Evolutionary conservation across 768 basidiomycete genomes (phyloP).

Genomic region (Austroboletus festivus): DNA sequence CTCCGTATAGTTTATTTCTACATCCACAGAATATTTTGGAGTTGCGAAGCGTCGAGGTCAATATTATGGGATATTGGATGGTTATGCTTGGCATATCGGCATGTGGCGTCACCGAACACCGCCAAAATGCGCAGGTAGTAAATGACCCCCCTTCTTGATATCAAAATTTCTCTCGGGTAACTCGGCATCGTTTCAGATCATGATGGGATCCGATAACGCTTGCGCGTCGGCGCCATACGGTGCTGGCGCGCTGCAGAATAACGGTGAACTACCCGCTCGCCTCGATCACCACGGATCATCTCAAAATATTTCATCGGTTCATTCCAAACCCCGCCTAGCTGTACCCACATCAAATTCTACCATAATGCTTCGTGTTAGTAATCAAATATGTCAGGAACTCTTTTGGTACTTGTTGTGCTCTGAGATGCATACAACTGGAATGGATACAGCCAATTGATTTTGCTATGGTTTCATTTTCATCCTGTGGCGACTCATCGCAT

Average conservation of each 20-base stretch:
- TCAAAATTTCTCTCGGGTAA: too few relatives aligned
- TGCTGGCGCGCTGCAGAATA: neutral
- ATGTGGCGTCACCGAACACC: neutral
- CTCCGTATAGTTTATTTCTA: too few relatives aligned
- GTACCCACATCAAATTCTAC: too few relatives aligned
- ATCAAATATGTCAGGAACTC: constrained; percentile 6
- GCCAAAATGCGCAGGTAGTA: neutral
- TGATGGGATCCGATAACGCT: neutral
- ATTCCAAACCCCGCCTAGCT: constrained; percentile 10
- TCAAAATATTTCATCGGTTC: constrained; percentile 1
- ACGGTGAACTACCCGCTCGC: neutral
- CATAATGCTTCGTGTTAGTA: neutral
- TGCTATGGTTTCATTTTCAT: constrained; percentile 7
- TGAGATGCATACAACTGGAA: too few relatives aligned
- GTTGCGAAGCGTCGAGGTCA: too few relatives aligned
- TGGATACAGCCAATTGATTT: neutral
- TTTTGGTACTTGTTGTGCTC: constrained; percentile 4
- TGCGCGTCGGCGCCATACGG: constrained; percentile 1
- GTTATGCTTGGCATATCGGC: neutral
- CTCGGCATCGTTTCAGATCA: constrained; percentile 10
- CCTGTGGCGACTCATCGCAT: neutral
- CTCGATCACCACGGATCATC: neutral
- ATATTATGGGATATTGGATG: too few relatives aligned
- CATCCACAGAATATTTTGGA: too few relatives aligned
- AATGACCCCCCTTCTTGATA: neutral